Evolutionary conservation across 176 grass and related monocot species (phyloP), one percentile per base, ranked within the genome.

Genomic region (Themeda triandra): DNA sequence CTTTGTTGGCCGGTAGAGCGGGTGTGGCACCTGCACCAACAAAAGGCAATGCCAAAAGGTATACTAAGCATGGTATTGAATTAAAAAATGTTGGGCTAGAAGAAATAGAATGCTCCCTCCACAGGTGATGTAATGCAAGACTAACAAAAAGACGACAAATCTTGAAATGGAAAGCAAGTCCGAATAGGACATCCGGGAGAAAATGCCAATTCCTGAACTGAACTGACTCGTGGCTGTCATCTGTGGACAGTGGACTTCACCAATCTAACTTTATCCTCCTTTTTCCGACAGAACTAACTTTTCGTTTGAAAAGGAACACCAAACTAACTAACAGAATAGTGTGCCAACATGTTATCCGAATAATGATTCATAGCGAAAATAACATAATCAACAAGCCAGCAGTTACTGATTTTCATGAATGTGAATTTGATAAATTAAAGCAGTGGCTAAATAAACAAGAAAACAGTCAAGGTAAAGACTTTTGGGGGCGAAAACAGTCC

Each of bases 1-100:
- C 88, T 83, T 94, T 36, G 83, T 86, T 66, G 93, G 97, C 53
- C 88, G 81, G 82, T 94, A 99, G 40, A 92, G 86, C 0, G 91
- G 93, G 58, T 99, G 97, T 62, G 97, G 97, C 32, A 92, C 93
- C 97, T 99, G 79, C 11, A 82, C 46, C 36, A 28, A 67, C 62
- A 29, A 73, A 41, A 80, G 25, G 10, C 39, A 54, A 77, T 4
- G 49, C 6, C 24, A 28, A 30, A 24, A 74, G 6, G 1, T 17
- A 66, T 29, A 12, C 29, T 2, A 62, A 70, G 10, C 42, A 63
- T 70, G 11, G 18, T n/a, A 10, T 76, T 25, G 5, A n/a, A 69
- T 31, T 31, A 10, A 12, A 12, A 58, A 45, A 48, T 12, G 0
- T 31, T 49, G 30, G 14, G 13, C 25, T 70, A 64, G 23, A 80